Base-by-base conservation (phyloP, 345 rosid species). In the Salix suchowensis region DNA sequence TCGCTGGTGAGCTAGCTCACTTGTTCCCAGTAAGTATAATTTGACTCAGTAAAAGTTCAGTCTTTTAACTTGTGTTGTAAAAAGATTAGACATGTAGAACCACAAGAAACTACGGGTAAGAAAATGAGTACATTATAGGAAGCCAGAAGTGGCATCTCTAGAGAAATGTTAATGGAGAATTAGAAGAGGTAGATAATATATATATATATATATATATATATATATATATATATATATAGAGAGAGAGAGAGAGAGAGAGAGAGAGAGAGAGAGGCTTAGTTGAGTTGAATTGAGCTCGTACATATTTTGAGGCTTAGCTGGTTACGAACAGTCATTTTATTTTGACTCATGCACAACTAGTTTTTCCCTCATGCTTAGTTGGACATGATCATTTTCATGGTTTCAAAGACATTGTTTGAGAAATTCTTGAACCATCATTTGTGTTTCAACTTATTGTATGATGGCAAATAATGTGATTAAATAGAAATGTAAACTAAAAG, bases 1-100 rank as follows among this genome's bases (percentile, higher is more conserved):
- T 89, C 94, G 42, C 97, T 93, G 96, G 98, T 84, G 6, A 61
- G 24, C 70, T 58, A 24, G 58, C 62, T 76, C 28, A 62, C 1
- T 73, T 61, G 70, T 79, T 36, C 30, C 68, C 55, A 30, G 23
- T 39, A 55, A 12, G 24, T 23, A 14, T 70, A 11, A 40, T 2
- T 19, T n/a, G 58, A 39, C 24, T 36, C 15, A 34, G 69, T 40
- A 54, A 21, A 7, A 7, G 61, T 21, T 23, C 8, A 18, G 23
- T 21, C 19, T 2, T 54, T 54, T 7, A 15, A 19, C 24, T 0
- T 54, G n/a, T 52, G 1, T 1, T 6, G 12, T 21, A 54, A 19
- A 12, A 44, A 44, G 48, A 44, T 44, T 44, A 44, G 48, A 44
- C 48, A 44, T 44, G 3, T 44, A 2, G 16, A 44, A 44, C 16